A percentile compares a stretch with the other conserved stretches of the same genome.
Conservation (phyloP, 139 green algal species). For the Picochlorum sp. region DNA sequence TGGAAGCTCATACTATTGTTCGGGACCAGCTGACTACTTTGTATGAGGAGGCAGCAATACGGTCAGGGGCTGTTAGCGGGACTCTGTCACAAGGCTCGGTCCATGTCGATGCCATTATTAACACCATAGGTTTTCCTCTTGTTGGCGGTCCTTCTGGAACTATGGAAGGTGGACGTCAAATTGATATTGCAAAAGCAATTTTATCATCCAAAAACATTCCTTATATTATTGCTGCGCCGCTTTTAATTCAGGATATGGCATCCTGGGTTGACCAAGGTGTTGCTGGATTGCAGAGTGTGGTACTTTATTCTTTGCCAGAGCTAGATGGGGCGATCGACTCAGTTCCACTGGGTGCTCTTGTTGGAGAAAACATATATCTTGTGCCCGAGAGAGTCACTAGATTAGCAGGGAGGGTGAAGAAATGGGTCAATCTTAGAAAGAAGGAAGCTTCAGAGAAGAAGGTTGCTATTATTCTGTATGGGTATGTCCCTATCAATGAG, state of each 20-base stretch:
- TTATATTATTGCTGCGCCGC: conserved; percentile 86
- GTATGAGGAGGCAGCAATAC: conserved; percentile 43
- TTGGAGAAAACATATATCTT: conserved; percentile 89
- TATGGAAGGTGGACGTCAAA: conserved; percentile 84
- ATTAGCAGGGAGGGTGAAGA: conserved; percentile 53
- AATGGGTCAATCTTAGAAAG: conserved; percentile 55
- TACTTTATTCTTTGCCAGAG: conserved; percentile 94
- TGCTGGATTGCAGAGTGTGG: conserved; percentile 82
- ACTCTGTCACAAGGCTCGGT: conserved; percentile 34
- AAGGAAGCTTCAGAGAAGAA: conserved; percentile 42
- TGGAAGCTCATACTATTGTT: conserved; percentile 86
- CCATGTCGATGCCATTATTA: conserved; percentile 81
- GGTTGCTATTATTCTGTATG: conserved; percentile 55
- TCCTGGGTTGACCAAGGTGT: conserved; percentile 63
- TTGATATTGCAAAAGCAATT: conserved; percentile 77
- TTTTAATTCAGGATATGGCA: conserved; percentile 77
- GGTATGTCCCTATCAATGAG: too few species aligned
- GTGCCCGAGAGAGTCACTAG: conserved; percentile 68
- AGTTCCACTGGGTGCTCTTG: conserved; percentile 73
- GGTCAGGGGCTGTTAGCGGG: conserved; percentile 11
- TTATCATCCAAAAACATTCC: conserved; percentile 88
- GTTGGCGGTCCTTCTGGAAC: conserved; percentile 86
- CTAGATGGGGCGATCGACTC: conserved; percentile 94
- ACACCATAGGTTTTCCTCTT: conserved; percentile 89
- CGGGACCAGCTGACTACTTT: conserved; percentile 69